Percentiles rank a stretch among this genome's conserved stretches.
These are phyloP conservation scores for Asterochloris sp. DNA, from an alignment of 139 green algal species.

Conservation along the genomic window DNA sequence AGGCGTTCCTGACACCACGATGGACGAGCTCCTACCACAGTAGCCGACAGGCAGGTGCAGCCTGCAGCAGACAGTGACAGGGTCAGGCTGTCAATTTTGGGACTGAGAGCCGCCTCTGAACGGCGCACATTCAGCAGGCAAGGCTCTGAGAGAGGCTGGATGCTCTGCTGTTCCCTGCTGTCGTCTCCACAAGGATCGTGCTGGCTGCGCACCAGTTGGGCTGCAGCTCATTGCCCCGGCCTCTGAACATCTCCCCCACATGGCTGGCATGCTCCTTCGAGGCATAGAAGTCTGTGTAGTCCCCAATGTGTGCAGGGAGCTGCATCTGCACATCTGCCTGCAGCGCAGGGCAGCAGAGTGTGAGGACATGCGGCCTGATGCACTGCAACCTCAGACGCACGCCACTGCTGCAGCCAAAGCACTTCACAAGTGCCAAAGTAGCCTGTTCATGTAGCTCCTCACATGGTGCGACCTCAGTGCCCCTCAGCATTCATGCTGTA, in stretches of 20 bases:
- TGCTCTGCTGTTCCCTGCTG: no score
- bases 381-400: no score
- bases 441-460: no score
- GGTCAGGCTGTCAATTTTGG: no score
- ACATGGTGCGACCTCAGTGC: no score
- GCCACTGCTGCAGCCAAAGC: background rate
- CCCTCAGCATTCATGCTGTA: no score
- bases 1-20: conserved; percentile 77
- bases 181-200: background rate
- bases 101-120: no score
- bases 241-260: conserved; percentile 80
- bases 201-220: conserved; percentile 74
- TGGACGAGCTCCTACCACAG: conserved; percentile 84
- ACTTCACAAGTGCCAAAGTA: background rate
- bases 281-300: conserved; percentile 98
- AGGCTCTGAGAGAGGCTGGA: no score
- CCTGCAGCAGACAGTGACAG: conserved; percentile 40
- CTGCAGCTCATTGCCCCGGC: conserved; percentile 60
- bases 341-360: background rate
- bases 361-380: background rate
- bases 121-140: no score
- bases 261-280: conserved; percentile 86
- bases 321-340: conserved; percentile 67
- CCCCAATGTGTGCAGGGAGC: conserved; percentile 74
- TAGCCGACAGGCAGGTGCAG: conserved; percentile 89